Percentiles rank a stretch among this genome's conserved stretches.
Conservation (phyloP, 31 red algal genomes). For the Odonthalia washingtoniensis region DNA sequence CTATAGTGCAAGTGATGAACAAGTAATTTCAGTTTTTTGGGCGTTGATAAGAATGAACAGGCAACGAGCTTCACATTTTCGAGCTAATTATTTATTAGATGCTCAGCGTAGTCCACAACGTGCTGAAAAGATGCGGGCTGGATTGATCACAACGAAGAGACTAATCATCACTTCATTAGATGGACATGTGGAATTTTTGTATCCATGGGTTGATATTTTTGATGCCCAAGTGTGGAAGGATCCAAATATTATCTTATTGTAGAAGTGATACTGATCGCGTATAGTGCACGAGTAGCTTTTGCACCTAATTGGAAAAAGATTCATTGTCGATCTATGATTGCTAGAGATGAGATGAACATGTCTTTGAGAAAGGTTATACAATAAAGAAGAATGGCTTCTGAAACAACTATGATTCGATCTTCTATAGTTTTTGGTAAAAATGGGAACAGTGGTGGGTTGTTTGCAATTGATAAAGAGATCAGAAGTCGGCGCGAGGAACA, state of each 20-base stretch:
- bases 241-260: constrained; percentile 78
- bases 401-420: not conserved
- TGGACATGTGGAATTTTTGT: constrained; percentile 84
- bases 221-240: constrained; percentile 79
- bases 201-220: constrained; percentile 76
- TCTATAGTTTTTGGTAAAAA: too few relatives aligned
- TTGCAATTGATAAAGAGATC: too few relatives aligned
- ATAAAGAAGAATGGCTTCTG: constrained; percentile 35
- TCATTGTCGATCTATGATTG: constrained; percentile 68
- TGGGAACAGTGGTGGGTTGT: too few relatives aligned
- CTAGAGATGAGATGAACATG: constrained; percentile 69
- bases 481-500: too few relatives aligned
- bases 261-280: constrained; percentile 60
- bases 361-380: constrained; percentile 67
- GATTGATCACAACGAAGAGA: constrained; percentile 76
- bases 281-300: constrained; percentile 19
- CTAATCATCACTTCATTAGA: constrained; percentile 89
- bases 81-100: constrained; percentile 61
- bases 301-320: constrained; percentile 77
- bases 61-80: constrained; percentile 60
- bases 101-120: constrained; percentile 74
- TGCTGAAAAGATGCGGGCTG: constrained; percentile 86
- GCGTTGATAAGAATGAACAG: constrained; percentile 67
- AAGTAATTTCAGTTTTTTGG: constrained; percentile 77
- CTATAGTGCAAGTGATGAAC: constrained; percentile 48